phyloP scores from a whole-genome alignment of 2,329 filamentous ascomycete species.

The Botrytis fabae region DNA sequence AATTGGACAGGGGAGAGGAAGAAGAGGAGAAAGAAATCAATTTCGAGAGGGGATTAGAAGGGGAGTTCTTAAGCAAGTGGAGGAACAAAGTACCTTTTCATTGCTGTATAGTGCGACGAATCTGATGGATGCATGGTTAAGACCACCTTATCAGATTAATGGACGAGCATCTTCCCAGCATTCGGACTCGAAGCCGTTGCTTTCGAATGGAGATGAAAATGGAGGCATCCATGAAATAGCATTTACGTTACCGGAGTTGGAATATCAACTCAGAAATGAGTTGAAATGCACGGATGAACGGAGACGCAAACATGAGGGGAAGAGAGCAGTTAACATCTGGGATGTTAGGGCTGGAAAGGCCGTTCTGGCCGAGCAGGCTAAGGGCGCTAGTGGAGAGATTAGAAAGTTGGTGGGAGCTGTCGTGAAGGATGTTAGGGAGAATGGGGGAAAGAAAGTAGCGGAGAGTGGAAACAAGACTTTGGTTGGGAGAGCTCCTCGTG shows the following conservation, averaged over 20 bases:
- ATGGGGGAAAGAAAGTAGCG: not conserved
- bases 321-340: conserved; percentile 19
- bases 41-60: conserved; percentile 8
- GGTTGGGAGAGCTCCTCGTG: conserved; percentile 4
- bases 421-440: conserved; percentile 12
- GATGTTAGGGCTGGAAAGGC: conserved; percentile 14
- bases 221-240: not conserved
- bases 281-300: conserved; percentile 14
- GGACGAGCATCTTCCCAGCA: not conserved
- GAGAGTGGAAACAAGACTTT: not conserved
- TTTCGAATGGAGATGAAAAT: not conserved
- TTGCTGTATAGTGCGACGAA: conserved; percentile 6
- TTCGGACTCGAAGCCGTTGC: conserved; percentile 3
- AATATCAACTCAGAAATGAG: conserved; percentile 12
- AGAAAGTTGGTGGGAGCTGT: conserved; percentile 7
- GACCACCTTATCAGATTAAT: conserved; percentile 1
- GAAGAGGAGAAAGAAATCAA: conserved; percentile 7
- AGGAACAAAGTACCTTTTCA: conserved; percentile 4
- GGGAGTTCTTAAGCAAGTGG: not conserved
- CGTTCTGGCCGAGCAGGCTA: conserved; percentile 8
- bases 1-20: not conserved
- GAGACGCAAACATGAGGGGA: conserved; percentile 15
- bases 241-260: conserved; percentile 7
- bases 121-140: conserved; percentile 12
- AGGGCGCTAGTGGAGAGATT: conserved; percentile 13